Conservation (phyloP, 345 rosid genomes). For the Arabidopsis suecica region DNA sequence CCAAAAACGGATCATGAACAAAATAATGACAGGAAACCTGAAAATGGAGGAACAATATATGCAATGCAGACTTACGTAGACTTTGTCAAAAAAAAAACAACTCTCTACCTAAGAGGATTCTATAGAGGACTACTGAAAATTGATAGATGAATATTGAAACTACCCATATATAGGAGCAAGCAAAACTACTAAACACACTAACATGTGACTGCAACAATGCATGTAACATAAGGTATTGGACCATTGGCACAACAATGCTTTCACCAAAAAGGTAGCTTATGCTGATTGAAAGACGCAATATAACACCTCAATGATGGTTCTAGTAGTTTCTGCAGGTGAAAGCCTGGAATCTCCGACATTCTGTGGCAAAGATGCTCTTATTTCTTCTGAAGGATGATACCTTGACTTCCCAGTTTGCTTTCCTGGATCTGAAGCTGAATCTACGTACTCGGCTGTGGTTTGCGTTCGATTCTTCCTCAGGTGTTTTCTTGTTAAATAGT, state of each 20-base stretch:
- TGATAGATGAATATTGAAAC: slow-evolving; percentile 3
- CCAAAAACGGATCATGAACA: slow-evolving; percentile 34
- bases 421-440: slow-evolving; percentile 65
- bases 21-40: neutral
- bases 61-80: neutral
- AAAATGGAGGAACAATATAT: neutral
- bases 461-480: slow-evolving; percentile 56
- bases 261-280: slow-evolving; percentile 13
- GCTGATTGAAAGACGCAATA: slow-evolving; percentile 41
- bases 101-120: neutral
- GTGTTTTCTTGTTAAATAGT: slow-evolving; percentile 48
- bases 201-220: slow-evolving; percentile 16
- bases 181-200: neutral
- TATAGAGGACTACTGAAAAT: neutral
- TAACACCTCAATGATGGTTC: slow-evolving; percentile 92
- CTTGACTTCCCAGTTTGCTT: slow-evolving; percentile 54
- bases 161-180: neutral
- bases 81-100: neutral
- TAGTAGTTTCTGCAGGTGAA: slow-evolving; percentile 72
- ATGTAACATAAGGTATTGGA: neutral
- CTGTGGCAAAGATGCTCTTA: slow-evolving; percentile 54
- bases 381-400: slow-evolving; percentile 90
- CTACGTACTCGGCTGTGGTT: slow-evolving; percentile 67
- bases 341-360: slow-evolving; percentile 58
- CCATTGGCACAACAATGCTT: slow-evolving; percentile 4